These are phyloP conservation scores for Trapa incisa DNA, from an alignment of 345 rosid species.

Conservation along the genomic window DNA sequence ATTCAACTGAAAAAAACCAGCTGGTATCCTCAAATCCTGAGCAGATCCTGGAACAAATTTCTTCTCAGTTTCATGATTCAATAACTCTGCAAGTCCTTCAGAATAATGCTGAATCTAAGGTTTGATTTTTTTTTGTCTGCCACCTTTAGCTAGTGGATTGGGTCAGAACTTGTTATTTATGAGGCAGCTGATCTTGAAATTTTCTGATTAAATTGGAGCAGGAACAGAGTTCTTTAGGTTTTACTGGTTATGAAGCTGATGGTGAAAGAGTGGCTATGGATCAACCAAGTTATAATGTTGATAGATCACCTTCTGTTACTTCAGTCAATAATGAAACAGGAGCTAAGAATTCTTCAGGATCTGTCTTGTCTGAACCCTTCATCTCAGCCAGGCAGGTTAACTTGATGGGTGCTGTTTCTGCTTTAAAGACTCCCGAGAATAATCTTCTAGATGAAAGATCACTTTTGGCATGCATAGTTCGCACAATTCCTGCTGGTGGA, in stretches of 20 bases:
- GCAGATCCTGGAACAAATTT: slow-evolving; percentile 44
- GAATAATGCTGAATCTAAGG: slow-evolving; percentile 46
- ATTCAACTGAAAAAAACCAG: slow-evolving; percentile 38
- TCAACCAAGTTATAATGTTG: slow-evolving; percentile 28
- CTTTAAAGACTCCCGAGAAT: slow-evolving; percentile 36
- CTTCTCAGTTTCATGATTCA: slow-evolving; percentile 57
- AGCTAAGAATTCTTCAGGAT: slow-evolving; percentile 18
- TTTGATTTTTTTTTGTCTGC: slow-evolving; percentile 15
- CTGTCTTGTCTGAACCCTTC: slow-evolving; percentile 25
- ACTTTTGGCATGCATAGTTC: slow-evolving; percentile 77
- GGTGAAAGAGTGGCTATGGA: slow-evolving; percentile 41
- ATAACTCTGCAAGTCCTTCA: slow-evolving; percentile 36
- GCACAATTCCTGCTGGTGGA: slow-evolving; percentile 93
- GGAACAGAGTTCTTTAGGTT: slow-evolving; percentile 33
- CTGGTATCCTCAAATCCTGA: slow-evolving; percentile 30
- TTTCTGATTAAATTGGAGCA: slow-evolving; percentile 15
- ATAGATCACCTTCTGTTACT: slow-evolving; percentile 25
- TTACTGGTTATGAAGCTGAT: slow-evolving; percentile 24
- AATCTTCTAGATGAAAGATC: slow-evolving; percentile 76
- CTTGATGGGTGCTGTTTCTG: slow-evolving; percentile 5
- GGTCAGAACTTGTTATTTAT: background rate
- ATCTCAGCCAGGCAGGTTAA: slow-evolving; percentile 29
- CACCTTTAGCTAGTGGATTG: slow-evolving; percentile 7
- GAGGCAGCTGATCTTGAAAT: slow-evolving; percentile 1
- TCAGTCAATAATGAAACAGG: slow-evolving; percentile 23